Evolutionary conservation across 345 rosid genomes (phyloP), one percentile per base, ranked within the genome.

Genomic region (Aquilaria malaccensis): DNA sequence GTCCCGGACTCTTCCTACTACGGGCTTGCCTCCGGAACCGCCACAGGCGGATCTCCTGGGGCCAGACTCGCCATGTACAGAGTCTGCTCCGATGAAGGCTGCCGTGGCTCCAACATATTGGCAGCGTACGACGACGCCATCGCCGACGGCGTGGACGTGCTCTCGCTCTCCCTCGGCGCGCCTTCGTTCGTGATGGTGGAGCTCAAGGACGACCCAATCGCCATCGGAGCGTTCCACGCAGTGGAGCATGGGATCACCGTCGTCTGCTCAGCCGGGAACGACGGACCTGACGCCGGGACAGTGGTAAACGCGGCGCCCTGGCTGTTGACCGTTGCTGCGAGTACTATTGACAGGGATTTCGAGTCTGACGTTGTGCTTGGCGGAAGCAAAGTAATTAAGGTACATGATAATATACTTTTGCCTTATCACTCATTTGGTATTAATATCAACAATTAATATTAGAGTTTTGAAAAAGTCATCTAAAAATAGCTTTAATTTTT

Each of bases 211-310:
- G 98, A 92, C 71, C 86, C 93, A 12, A 80, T 89, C 11, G 87
- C 93, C 49, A 79, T 89, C 2, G 96, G 98, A 68, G 73, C 96
- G 0, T 92, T 88, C 65, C 96, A 89, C 37, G 95, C 98, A 0
- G 76, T 77, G 55, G 80, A 88, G 52, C 75, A 78, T 47, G 87
- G 93, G 59, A 92, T 92, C 57, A 54, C 74, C 4, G 95, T 86
- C 67, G 82, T 89, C 32, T 86, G 92, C 72, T 86, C 98, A 2
- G 92, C 93, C 0, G 98, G 96, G 15, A 92, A 92, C 50, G 83
- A 76, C 32, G 96, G 96, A 9, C 96, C 96, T 22, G 6, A 2
- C 13, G 50, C 33, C 11, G 81, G 74, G 33, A 67, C 89, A 1
- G 85, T 83, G 15, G 82, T 77, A 52, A 89, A 92, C 37, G 55